Base-by-base conservation (phyloP, 768 basidiomycete genomes). In the Fistulinella prunicolor region DNA sequence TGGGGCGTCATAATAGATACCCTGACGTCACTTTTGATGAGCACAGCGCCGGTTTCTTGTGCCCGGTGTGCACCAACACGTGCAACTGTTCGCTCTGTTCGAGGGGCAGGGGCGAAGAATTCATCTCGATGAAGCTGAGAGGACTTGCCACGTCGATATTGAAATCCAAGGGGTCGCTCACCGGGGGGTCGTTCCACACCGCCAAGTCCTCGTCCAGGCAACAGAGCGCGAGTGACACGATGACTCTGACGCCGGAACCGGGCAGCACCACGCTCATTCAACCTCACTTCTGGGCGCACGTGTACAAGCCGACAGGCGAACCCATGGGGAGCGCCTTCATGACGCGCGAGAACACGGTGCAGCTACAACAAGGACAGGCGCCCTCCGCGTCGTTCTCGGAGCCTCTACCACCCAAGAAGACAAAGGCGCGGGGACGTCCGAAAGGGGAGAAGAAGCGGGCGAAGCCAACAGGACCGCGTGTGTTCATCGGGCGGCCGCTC, bases 11-110 rank as follows among this genome's bases (percentile, higher is more conserved):
- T 30, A 4, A 26, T 45, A 75, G 74, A 51, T 75, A 75, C 44
- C 69, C 72, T 1, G 64, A 71, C 16, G 46, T 73, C 47, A 60
- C 59, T 22, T 75, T 75, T 48, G 62, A 71, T 26, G 38, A 57
- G 28, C 57, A 47, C 17, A 64, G 53, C 32, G 51, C 53, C 4
- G 44, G 57, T 7, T 75, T 73, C 43, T 46, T 55, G 20, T 83
- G 81, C 53, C 81, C 81, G 0, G 53, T 21, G 13, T 82, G 80
- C 55, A 55, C 58, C 3, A 55, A 64, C 10, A 71, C 51, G 10
- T 83, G 81, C 61, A 78, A 74, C 38, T 82, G 81, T 57, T 73
- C 76, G 10, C 0, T 6, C 0, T 81, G 80, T 54, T 66, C 73
- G 13, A 51, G 60, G 22, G 69, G 53, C 48, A 70, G 80, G 6